phyloP scores from a whole-genome alignment of 805 yeast genomes.

The Metschnikowia cubensis region DNA sequence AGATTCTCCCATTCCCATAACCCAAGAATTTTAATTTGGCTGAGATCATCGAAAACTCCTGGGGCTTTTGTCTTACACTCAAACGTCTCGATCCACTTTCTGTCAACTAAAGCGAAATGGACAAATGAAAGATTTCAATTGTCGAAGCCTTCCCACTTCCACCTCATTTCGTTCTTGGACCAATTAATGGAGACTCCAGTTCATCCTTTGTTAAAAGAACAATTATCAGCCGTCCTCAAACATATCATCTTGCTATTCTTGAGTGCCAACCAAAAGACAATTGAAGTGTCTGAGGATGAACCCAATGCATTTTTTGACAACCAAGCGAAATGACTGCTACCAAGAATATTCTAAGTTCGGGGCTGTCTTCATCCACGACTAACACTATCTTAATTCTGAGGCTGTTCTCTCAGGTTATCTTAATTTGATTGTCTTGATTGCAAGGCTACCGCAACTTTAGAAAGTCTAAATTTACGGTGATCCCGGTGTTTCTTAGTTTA shows the following conservation, averaged over 20 bases:
- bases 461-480: too few species aligned
- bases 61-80: too few species aligned
- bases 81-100: too few species aligned
- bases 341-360: slow-evolving; percentile 21
- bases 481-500: too few species aligned
- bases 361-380: too few species aligned
- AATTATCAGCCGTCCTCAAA: slow-evolving; percentile 37
- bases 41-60: too few species aligned
- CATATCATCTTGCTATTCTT: slow-evolving; percentile 41
- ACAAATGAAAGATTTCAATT: slow-evolving; percentile 36
- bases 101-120: slow-evolving; percentile 38
- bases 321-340: slow-evolving; percentile 47
- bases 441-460: too few species aligned
- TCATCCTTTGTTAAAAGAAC: slow-evolving; percentile 33
- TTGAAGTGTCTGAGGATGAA: slow-evolving; percentile 43
- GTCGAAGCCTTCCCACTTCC: slow-evolving; percentile 37
- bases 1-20: too few species aligned
- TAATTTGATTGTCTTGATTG: too few species aligned
- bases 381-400: too few species aligned
- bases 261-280: slow-evolving; percentile 33
- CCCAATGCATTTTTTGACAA: slow-evolving; percentile 46
- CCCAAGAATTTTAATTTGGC: too few species aligned
- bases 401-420: too few species aligned
- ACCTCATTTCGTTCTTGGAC: slow-evolving; percentile 41
- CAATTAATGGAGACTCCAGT: slow-evolving; percentile 39